Evolutionary conservation across 2,329 filamentous ascomycete genomes (phyloP).

Genomic region (Elsinoe perseae): DNA sequence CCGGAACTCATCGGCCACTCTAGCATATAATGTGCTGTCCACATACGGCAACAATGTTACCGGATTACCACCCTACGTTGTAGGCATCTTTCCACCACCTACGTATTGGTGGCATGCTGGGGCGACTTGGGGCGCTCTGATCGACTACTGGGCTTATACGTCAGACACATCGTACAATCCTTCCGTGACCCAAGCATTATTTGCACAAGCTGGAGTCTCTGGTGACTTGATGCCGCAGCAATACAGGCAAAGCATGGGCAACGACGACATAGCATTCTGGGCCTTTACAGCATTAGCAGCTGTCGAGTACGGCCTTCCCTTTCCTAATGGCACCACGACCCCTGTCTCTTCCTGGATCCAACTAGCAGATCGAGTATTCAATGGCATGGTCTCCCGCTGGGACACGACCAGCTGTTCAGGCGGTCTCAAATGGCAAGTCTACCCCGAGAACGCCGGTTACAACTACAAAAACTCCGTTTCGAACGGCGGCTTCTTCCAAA

Average conservation of each 20-base stretch:
- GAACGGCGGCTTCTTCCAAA: constrained; percentile 76
- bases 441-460: constrained; percentile 65
- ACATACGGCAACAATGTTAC: background rate
- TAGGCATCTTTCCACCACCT: constrained; percentile 31
- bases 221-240: constrained; percentile 37
- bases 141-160: constrained; percentile 41
- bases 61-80: background rate
- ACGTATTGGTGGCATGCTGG: constrained; percentile 41
- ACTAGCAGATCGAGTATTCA: constrained; percentile 70
- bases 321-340: constrained; percentile 55
- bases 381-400: constrained; percentile 66
- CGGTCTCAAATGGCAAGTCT: constrained; percentile 82
- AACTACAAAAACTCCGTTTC: constrained; percentile 76
- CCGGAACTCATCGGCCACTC: background rate
- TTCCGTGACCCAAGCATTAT: constrained; percentile 37
- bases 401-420: constrained; percentile 59
- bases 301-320: constrained; percentile 66
- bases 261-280: constrained; percentile 68
- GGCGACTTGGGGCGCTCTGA: constrained; percentile 21
- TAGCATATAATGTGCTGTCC: constrained; percentile 3
- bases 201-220: constrained; percentile 34
- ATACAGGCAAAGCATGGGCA: constrained; percentile 33
- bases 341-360: constrained; percentile 59
- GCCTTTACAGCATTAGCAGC: constrained; percentile 73
- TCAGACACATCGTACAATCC: constrained; percentile 38